Conservation (phyloP, 306 rosid species). For the Citrullus mucosospermus region DNA sequence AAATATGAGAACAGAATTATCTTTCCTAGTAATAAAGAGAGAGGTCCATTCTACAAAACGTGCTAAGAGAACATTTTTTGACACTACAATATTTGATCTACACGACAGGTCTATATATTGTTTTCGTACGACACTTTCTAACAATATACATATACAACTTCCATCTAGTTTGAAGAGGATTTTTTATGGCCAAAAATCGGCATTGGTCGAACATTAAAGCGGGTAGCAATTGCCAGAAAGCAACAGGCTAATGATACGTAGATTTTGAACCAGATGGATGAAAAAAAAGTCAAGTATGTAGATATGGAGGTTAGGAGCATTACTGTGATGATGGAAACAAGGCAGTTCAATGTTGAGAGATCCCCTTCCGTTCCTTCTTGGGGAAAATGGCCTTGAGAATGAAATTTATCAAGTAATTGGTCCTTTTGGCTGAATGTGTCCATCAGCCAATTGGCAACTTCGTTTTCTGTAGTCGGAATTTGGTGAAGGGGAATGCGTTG, state of each 20-base stretch:
- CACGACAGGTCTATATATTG: background rate
- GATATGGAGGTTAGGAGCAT: constrained; percentile 34
- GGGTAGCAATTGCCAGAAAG: constrained; percentile 59
- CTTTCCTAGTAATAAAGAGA: background rate
- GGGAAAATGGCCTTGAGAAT: constrained; percentile 62
- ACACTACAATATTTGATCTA: background rate
- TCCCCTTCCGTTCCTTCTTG: constrained; percentile 33
- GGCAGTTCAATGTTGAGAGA: constrained; percentile 46
- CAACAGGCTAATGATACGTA: constrained; percentile 59
- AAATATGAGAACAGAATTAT: background rate
- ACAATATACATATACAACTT: background rate
- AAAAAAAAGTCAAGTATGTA: constrained; percentile 45
- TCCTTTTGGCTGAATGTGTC: constrained; percentile 38
- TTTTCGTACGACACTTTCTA: background rate
- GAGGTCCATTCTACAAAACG: background rate
- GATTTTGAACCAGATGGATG: constrained; percentile 61
- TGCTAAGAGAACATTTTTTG: background rate
- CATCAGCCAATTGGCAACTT: constrained; percentile 56
- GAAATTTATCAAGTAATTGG: constrained; percentile 42
- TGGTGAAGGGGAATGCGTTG: constrained; percentile 45
- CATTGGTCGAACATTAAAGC: constrained; percentile 31
- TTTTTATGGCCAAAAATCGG: constrained; percentile 25
- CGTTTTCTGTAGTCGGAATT: constrained; percentile 47
- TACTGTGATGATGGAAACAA: constrained; percentile 24
- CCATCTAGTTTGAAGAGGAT: background rate